Evolutionary conservation across 805 yeast genomes (phyloP).

Genomic region (Komagataella pseudopastoris): DNA sequence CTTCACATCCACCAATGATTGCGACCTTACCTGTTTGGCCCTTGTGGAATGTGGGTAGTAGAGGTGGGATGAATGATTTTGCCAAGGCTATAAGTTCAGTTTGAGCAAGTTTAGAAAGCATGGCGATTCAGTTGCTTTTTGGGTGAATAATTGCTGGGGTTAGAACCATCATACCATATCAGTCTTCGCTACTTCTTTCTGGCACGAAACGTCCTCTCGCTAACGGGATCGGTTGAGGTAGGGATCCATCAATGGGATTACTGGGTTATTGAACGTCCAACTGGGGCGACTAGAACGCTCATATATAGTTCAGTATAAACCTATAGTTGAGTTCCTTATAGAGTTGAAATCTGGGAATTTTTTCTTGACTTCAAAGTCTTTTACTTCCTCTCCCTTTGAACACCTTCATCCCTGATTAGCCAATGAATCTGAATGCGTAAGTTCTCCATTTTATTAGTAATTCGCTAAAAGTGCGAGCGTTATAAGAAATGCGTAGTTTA

Average conservation of each 20-base stretch:
- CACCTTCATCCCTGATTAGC: neutral
- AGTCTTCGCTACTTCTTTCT: neutral
- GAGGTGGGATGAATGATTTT: slow-evolving; percentile 58
- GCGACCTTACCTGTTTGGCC: slow-evolving; percentile 87
- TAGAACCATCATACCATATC: neutral
- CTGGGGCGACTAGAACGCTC: neutral
- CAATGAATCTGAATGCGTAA: neutral
- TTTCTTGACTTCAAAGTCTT: neutral
- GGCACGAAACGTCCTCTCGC: neutral
- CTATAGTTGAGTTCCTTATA: no score
- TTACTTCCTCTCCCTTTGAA: neutral
- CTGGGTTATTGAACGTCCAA: neutral
- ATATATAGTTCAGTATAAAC: neutral
- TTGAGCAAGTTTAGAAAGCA: neutral
- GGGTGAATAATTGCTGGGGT: neutral
- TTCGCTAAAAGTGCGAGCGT: neutral
- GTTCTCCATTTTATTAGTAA: neutral
- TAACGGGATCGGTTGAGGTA: neutral
- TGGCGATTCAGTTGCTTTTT: neutral
- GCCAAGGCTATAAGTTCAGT: slow-evolving; percentile 35
- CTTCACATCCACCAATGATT: slow-evolving; percentile 89
- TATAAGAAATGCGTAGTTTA: neutral
- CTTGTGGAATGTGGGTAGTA: slow-evolving; percentile 59
- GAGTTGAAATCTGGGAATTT: no score
- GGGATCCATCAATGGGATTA: neutral